These are phyloP conservation scores for Alternaria brassicicola DNA, from an alignment of 2,329 filamentous ascomycete species.

Conservation along the genomic window DNA sequence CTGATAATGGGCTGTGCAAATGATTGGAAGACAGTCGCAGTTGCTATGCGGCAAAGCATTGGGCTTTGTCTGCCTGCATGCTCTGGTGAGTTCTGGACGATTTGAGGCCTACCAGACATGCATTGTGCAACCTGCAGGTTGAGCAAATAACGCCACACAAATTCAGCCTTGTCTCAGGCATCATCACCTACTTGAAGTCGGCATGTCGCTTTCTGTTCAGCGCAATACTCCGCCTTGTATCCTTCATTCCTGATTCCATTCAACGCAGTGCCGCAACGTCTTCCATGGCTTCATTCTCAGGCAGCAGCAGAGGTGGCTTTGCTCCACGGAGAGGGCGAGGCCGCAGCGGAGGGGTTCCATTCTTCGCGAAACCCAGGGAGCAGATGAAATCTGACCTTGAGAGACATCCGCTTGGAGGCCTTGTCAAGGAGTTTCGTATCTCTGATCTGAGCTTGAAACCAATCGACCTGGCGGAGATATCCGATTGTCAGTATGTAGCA, in stretches of 20 bases:
- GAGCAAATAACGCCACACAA: slow-evolving; percentile 27
- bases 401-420: slow-evolving; percentile 39
- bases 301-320: slow-evolving; percentile 27
- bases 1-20: slow-evolving; percentile 26
- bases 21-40: slow-evolving; percentile 31
- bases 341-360: slow-evolving; percentile 18
- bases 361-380: slow-evolving; percentile 16
- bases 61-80: slow-evolving; percentile 23
- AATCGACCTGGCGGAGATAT: slow-evolving; percentile 39
- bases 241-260: neutral
- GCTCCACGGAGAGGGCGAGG: slow-evolving; percentile 28
- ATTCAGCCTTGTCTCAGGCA: slow-evolving; percentile 37
- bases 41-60: slow-evolving; percentile 19
- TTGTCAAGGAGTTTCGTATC: slow-evolving; percentile 27
- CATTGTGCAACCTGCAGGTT: slow-evolving; percentile 26
- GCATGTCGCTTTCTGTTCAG: neutral
- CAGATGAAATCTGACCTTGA: slow-evolving; percentile 29
- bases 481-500: slow-evolving; percentile 51
- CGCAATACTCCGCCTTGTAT: neutral
- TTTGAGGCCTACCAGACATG: slow-evolving; percentile 18
- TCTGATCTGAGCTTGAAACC: slow-evolving; percentile 13
- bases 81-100: slow-evolving; percentile 16
- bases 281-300: slow-evolving; percentile 8
- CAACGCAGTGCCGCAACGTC: slow-evolving; percentile 2
- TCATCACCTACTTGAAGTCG: slow-evolving; percentile 14